A percentile compares a stretch with the other conserved stretches of the same genome.
phyloP scores from a whole-genome alignment of 805 yeast species.

The Wickerhamiella bombiphila region DNA sequence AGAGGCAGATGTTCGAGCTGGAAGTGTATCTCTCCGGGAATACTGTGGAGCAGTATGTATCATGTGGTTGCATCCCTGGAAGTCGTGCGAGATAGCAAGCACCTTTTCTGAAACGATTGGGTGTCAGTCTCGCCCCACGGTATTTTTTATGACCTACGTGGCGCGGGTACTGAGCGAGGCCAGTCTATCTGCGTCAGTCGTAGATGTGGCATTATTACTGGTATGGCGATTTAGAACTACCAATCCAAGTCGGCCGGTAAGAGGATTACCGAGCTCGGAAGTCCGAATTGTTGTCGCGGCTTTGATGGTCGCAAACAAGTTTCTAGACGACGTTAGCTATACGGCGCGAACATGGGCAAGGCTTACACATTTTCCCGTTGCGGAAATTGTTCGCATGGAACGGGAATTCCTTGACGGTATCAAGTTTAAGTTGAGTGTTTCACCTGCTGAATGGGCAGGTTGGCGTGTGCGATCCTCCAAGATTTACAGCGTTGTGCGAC shows the following conservation, averaged over 20 bases:
- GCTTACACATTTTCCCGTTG: constrained; percentile 58
- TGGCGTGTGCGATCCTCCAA: too few relatives aligned
- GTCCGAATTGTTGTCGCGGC: constrained; percentile 38
- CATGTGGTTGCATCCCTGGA: constrained; percentile 11
- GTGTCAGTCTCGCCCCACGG: neutral
- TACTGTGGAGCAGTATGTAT: constrained; percentile 9
- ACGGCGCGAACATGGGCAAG: constrained; percentile 85
- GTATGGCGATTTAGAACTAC: constrained; percentile 19
- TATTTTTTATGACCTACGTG: constrained; percentile 20
- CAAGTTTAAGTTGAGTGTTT: constrained; percentile 39
- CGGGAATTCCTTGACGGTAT: constrained; percentile 47
- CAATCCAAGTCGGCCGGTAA: constrained; percentile 10
- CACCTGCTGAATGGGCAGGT: constrained; percentile 19
- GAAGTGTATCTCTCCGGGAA: neutral
- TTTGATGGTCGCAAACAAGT: constrained; percentile 73
- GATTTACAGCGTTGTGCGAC: too few relatives aligned
- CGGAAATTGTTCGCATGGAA: constrained; percentile 48
- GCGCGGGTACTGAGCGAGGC: constrained; percentile 19
- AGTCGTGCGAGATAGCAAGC: neutral
- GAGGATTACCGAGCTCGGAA: constrained; percentile 23
- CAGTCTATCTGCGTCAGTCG: constrained; percentile 21
- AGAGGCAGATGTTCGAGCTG: neutral
- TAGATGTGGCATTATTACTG: constrained; percentile 23
- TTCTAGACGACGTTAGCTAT: constrained; percentile 85
- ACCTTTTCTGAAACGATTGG: neutral